Evolutionary conservation across 1,284 basidiomycete genomes (phyloP), one percentile per base, ranked within the genome.

Genomic region (Sporisorium scitamineum): DNA sequence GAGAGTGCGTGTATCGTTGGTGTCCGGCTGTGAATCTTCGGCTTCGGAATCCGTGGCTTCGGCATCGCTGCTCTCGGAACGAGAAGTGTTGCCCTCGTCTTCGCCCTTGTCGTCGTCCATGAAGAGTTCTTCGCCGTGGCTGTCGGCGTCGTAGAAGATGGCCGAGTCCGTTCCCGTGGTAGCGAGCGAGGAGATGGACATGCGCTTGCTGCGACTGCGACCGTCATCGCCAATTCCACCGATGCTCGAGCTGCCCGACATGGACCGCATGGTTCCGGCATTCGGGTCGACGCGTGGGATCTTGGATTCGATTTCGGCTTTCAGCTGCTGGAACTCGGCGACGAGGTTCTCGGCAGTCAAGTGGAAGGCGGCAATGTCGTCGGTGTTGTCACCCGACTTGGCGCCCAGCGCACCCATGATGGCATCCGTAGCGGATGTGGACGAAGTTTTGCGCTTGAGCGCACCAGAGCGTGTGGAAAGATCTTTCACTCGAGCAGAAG

Each of bases 1-100:
- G 18, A 74, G 50, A 4, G 67, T 75, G 3, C 60, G 54, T 3
- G 65, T 66, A 8, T 69, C 74, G 61, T 58, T 64, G 50, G 63
- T 63, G 55, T 66, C 62, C 26, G 61, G 48, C 31, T 54, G 52
- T 18, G 54, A 66, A 31, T 59, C 84, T 26, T 67, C 81, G 29
- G 87, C 86, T 56, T 88, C 88, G 44, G 87, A 63, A 20, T 78
- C 78, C 22, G 65, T 63, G 13, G 62, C 68, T 16, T 68, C 70
- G 8, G 79, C 80, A 16, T 69, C 78, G 44, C 75, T 81, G 87
- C 60, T 63, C 53, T 74, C 55, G 69, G 79, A 52, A 65, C 82
- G 56, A 50, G 73, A 54, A 45, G 68, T 53, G 61, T 72, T 52
- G 31, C 72, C 67, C 18, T 76, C 82, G n/a, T 79, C 70, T 13